Percentiles rank a stretch among this genome's conserved stretches.
phyloP scores from a whole-genome alignment of 116 monocot genomes.

The Posidonia oceanica region DNA sequence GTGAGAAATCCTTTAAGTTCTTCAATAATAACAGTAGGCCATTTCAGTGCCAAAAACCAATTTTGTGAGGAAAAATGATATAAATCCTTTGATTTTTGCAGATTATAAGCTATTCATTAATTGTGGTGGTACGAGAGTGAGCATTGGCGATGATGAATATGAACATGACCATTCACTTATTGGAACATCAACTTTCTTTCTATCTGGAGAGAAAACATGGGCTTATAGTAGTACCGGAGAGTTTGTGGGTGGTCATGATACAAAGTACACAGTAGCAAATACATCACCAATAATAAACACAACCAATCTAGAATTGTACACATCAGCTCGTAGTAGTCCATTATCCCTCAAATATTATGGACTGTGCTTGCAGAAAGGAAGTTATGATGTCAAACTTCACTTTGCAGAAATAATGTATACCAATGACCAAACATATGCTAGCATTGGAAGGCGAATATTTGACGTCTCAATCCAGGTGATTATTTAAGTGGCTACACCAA shows the following conservation, averaged over 20 bases:
- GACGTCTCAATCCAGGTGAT: conserved; percentile 35
- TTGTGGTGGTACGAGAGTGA: conserved; percentile 16
- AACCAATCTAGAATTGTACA: conserved; percentile 15
- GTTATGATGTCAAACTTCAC: conserved; percentile 28
- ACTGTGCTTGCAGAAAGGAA: conserved; percentile 27
- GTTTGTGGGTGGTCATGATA: conserved; percentile 2
- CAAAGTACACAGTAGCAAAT: conserved; percentile 9
- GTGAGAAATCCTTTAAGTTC: neutral
- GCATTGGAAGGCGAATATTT: conserved; percentile 29
- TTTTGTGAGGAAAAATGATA: neutral
- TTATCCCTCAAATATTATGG: conserved; percentile 31
- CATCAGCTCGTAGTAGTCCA: conserved; percentile 23
- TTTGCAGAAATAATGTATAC: conserved; percentile 40
- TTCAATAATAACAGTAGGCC: neutral
- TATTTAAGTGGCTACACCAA: too few relatives aligned
- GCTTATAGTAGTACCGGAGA: conserved; percentile 31
- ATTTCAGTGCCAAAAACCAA: neutral
- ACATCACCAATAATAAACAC: conserved; percentile 11
- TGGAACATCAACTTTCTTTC: neutral
- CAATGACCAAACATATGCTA: conserved; percentile 14
- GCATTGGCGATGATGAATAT: conserved; percentile 1
- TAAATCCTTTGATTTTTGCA: neutral
- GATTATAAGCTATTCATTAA: conserved; percentile 18
- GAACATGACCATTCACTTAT: neutral
- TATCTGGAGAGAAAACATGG: conserved; percentile 8